Evolutionary conservation across 2,329 filamentous ascomycete genomes (phyloP), one percentile per base, ranked within the genome.

Genomic region (Ophiostoma triangulosporum): DNA sequence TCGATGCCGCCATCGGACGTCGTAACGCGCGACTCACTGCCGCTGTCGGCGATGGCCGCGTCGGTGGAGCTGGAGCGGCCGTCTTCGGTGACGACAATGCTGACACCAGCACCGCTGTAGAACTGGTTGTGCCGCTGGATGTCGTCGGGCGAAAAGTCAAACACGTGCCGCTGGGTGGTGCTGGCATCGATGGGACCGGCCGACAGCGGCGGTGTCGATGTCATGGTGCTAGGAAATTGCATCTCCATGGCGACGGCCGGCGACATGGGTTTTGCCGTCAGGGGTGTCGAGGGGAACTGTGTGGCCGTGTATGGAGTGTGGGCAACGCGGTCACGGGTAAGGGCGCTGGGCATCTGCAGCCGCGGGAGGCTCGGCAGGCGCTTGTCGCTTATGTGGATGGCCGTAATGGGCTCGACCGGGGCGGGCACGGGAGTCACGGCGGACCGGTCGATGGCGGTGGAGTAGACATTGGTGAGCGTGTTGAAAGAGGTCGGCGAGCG

Each of bases 401-500:
- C 72, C 1, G 55, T 57, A 15, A 52, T 1, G 4, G 53, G 52
- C 14, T 52, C 53, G n/a, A 51, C 45, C 9, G 53, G 35, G 32
- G 35, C 32, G 2, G 72, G 70, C 33, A 68, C 60, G 3, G 76
- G 73, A 1, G 76, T 74, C 27, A 76, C 73, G 1, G 76, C 73
- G 20, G 76, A 74, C 57, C 77, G 74, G 64, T 80, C 78, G 52
- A 83, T 80, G 56, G 79, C 76, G 3, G 76, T 77, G 26, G 76
- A 74, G 61, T 83, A 83, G 56, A 79, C 75, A 65, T 83, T 83
- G 52, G 79, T 81, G 36, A 83, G 71, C 2, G 80, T 83, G 65
- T 83, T 83, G 68, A 82, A 81, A 22, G 78, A 70, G 1, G 80
- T 83, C 3, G 78, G 77, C 31, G 80, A 81, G 55, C 71, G 75